Base-by-base conservation (phyloP, 2,329 filamentous ascomycete genomes). In the Fonsecaea erecta region DNA sequence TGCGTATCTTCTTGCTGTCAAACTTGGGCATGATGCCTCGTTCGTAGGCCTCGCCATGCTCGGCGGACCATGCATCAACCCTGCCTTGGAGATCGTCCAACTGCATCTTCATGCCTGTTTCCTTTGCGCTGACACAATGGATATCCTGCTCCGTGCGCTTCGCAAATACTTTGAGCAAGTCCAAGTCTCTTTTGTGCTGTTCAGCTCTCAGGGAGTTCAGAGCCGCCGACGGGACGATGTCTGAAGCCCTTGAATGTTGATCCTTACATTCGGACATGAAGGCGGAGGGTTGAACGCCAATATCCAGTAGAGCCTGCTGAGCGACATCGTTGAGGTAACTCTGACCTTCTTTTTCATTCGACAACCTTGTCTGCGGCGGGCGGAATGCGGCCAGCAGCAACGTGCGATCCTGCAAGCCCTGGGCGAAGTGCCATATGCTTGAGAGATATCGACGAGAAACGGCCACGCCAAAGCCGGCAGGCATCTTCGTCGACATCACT, bases 21-120 rank as follows among this genome's bases (percentile, higher is more conserved):
- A 78, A 79, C 0, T 71, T 63, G 2, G 76, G 71, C 11, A 67
- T 55, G 11, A 78, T 74, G 2, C 76, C 76, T 21, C 61, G 53
- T 2, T 68, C 60, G 55, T 75, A 78, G 9, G 68, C 62, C 6
- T 75, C 73, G 16, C 72, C 77, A 34, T 74, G 68, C 63, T 79
- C 77, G 1, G 68, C 61, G 9, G 53, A 68, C 72, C 72, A 74
- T 16, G 65, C 24, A n/a, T n/a, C n/a, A n/a, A n/a, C n/a, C n/a
- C n/a, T n/a, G n/a, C n/a, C n/a, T 21, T 51, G 46, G 46, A 51
- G 63, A 30, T 73, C 66, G 6, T 77, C 60, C n/a, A n/a, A n/a
- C n/a, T n/a, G n/a, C n/a, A n/a, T n/a, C n/a, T n/a, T n/a, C n/a
- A n/a, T n/a, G n/a, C n/a, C n/a, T n/a, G n/a, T n/a, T n/a, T n/a